Evolutionary conservation across 805 yeast genomes (phyloP).

Genomic region (Starmerella floricola): DNA sequence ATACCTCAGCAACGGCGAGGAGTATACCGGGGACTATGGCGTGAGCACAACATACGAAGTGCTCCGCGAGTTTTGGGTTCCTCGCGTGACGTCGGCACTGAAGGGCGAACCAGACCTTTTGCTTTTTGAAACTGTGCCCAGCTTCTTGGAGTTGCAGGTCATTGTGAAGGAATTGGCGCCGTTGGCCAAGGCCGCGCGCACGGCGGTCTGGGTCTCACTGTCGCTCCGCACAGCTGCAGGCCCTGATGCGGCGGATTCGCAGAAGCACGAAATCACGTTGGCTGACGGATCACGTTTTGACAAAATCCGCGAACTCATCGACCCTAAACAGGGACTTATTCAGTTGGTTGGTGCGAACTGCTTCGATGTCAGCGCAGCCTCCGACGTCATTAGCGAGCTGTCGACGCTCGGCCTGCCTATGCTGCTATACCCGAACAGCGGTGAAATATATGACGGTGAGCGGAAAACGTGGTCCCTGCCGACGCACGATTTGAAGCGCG

Average conservation of each 20-base stretch:
- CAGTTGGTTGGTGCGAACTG: slow-evolving; percentile 59
- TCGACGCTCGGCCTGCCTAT: slow-evolving; percentile 30
- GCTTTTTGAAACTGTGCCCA: slow-evolving; percentile 66
- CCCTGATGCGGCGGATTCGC: not conserved
- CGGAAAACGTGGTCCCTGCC: slow-evolving; percentile 34
- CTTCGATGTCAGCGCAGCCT: slow-evolving; percentile 37
- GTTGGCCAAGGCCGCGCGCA: slow-evolving; percentile 13
- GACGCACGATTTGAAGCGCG: slow-evolving; percentile 8
- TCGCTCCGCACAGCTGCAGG: slow-evolving; percentile 32
- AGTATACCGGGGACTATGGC: slow-evolving; percentile 58
- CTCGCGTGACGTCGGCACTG: slow-evolving; percentile 34
- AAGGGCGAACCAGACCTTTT: slow-evolving; percentile 38
- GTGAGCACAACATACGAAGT: slow-evolving; percentile 28
- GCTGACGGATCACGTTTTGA: slow-evolving; percentile 42
- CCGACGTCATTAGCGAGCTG: slow-evolving; percentile 32
- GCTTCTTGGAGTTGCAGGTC: slow-evolving; percentile 42
- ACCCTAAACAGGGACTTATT: not conserved
- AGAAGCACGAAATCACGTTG: slow-evolving; percentile 20
- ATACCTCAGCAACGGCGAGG: slow-evolving; percentile 52
- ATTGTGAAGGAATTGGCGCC: slow-evolving; percentile 34
- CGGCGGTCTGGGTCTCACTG: slow-evolving; percentile 39
- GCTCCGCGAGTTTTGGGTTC: slow-evolving; percentile 41
- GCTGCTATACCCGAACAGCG: slow-evolving; percentile 64
- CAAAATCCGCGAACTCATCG: slow-evolving; percentile 31
- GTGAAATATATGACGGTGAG: slow-evolving; percentile 47